Conservation (phyloP, 192 early-diverging fungal genomes). For the Backusella tuberculispora region DNA sequence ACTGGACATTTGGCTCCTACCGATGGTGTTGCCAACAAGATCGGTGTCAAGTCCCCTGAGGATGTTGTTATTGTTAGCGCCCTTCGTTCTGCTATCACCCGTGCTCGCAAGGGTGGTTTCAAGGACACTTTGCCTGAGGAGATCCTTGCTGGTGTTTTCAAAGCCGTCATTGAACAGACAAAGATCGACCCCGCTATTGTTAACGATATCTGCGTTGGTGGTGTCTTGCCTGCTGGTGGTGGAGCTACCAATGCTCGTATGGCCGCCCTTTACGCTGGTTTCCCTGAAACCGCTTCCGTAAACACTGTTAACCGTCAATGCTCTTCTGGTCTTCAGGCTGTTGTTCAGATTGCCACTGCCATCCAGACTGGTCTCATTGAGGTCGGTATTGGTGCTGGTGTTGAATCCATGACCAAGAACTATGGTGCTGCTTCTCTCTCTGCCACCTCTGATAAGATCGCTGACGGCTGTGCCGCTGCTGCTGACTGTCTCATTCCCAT, state of each 20-base stretch:
- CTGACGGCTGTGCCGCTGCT: slow-evolving; percentile 64
- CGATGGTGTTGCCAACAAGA: slow-evolving; percentile 51
- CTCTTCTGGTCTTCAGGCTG: slow-evolving; percentile 90
- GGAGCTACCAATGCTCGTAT: slow-evolving; percentile 90
- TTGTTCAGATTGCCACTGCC: slow-evolving; percentile 82
- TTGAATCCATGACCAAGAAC: slow-evolving; percentile 92
- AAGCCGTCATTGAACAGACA: slow-evolving; percentile 72
- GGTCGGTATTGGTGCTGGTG: slow-evolving; percentile 92
- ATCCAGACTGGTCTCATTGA: slow-evolving; percentile 91
- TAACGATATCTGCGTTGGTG: slow-evolving; percentile 93
- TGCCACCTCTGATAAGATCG: slow-evolving; percentile 73
- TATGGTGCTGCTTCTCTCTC: slow-evolving; percentile 82
- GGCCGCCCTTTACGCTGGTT: slow-evolving; percentile 90
- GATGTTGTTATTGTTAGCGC: slow-evolving; percentile 94
- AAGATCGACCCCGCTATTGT: slow-evolving; percentile 86
- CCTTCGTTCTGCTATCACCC: slow-evolving; percentile 86
- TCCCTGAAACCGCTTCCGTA: slow-evolving; percentile 81
- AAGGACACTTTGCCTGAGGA: slow-evolving; percentile 84
- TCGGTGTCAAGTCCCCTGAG: slow-evolving; percentile 80
- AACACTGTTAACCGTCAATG: slow-evolving; percentile 96
- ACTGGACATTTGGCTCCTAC: slow-evolving; percentile 52
- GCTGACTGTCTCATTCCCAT: slow-evolving; percentile 88
- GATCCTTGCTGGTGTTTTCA: slow-evolving; percentile 76
- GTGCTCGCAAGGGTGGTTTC: slow-evolving; percentile 91
- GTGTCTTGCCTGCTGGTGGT: slow-evolving; percentile 86